Evolutionary conservation across 73 alveolate species (phyloP), one percentile per base, ranked within the genome.

Genomic region (Uronychia setigera): DNA sequence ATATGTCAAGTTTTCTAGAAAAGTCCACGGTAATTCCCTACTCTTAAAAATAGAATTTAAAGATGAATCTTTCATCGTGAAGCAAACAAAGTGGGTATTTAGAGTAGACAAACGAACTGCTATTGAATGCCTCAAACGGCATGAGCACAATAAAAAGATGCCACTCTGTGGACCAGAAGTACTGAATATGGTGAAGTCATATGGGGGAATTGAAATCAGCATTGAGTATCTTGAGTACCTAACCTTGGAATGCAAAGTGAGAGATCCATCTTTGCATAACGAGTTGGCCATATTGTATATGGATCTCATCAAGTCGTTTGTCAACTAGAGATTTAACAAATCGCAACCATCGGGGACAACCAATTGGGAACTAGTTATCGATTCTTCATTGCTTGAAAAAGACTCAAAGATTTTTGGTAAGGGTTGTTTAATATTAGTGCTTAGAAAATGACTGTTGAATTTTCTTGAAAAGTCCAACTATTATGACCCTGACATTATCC

Each of bases 221-320:
- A 75, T 80, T 25, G 74, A 75, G 75, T 87, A 87, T 81, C 33
- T 87, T 30, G 93, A 87, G 57, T 87, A 87, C 79, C 77, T 87
- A 26, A 81, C 93, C 0, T 29, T 80, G 27, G 93, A 87, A 28
- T 87, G 93, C 79, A 67, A 80, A 35, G 77, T 87, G 13, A 60
- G 34, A 13, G 83, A 81, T 74, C 34, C 76, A 31, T 59, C 80
- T 26, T 58, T 87, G 5, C 84, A 87, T 46, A 87, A 87, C 58
- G 93, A 87, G 58, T 75, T 87, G 1, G 93, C 89, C 19, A 34
- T 82, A 76, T 33, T 87, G 27, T 87, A 87, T 76, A 81, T 87
- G 29, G 29, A 60, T 9, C 74, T 26, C n/a, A 80, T 80, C 57
- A 32, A 57, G 29, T 33, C 34, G 0, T 31, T 32, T 1, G 60